Evolutionary conservation across 441 rosid species (phyloP).

Genomic region (Populus hybrid): DNA sequence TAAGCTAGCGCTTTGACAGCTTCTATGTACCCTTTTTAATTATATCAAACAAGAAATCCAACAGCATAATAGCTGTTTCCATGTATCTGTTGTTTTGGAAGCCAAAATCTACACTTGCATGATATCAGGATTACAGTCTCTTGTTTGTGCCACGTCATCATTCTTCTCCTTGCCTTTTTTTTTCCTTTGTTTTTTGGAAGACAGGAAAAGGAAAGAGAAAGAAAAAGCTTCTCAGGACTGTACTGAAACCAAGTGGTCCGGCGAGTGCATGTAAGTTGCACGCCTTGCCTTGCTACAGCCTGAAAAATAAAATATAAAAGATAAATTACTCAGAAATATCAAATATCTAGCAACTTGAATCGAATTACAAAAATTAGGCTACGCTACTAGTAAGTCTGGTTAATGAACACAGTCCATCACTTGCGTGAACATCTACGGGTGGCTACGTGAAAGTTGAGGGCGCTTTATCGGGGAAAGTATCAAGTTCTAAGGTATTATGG

Average conservation of each 20-base stretch:
- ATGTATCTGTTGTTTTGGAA: not conserved
- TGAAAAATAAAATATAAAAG: slow-evolving; percentile 23
- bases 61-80: not conserved
- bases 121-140: not conserved
- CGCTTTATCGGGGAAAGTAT: slow-evolving; percentile 89
- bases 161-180: not conserved
- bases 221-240: not conserved
- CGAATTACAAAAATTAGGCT: not conserved
- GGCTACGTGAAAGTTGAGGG: slow-evolving; percentile 80
- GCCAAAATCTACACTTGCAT: not conserved
- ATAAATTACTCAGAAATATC: not conserved
- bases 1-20: not conserved
- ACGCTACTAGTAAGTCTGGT: not conserved
- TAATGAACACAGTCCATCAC: slow-evolving; percentile 15
- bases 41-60: not conserved
- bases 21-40: not conserved
- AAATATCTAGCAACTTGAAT: not conserved
- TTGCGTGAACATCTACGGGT: slow-evolving; percentile 72
- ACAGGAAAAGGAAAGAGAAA: not conserved
- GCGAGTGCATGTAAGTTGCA: slow-evolving; percentile 4
- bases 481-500: slow-evolving; percentile 36
- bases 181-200: not conserved
- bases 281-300: slow-evolving; percentile 30
- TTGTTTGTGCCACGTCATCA: not conserved
- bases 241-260: not conserved